Conservation (phyloP, 257 asterid species). For the Penstemon barbatus region DNA sequence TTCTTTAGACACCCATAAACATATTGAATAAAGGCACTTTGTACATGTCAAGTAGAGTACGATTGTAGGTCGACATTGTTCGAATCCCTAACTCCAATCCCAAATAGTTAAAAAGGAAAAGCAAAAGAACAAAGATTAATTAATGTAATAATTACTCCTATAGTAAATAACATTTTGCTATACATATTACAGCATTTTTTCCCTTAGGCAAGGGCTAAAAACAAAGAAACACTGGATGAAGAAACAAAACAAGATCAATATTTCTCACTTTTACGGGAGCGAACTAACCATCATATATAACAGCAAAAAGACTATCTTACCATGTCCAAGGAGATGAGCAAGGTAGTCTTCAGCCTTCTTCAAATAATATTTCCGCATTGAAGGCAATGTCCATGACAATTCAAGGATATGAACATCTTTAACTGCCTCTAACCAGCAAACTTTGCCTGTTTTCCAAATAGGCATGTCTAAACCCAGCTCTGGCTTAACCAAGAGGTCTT, state of each 20-base stretch:
- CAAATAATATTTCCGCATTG: constrained; percentile 72
- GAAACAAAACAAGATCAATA: constrained; percentile 16
- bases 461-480: constrained; percentile 52
- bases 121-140: neutral
- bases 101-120: neutral
- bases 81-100: neutral
- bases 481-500: constrained; percentile 55
- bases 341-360: constrained; percentile 93
- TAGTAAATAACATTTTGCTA: constrained; percentile 18
- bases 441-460: constrained; percentile 81
- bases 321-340: constrained; percentile 96
- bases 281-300: constrained; percentile 9
- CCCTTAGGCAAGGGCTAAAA: constrained; percentile 23
- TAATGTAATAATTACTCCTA: neutral
- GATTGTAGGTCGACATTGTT: neutral
- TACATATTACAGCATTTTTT: constrained; percentile 7
- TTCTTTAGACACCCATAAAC: neutral
- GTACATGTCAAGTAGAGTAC: constrained; percentile 11
- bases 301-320: constrained; percentile 44
- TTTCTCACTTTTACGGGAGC: neutral
- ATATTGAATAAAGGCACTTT: neutral
- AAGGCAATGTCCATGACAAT: constrained; percentile 89
- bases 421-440: constrained; percentile 87
- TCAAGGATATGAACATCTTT: constrained; percentile 93
- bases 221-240: constrained; percentile 15